Base-by-base conservation (phyloP, 306 rosid species). In the Dalbergia cochinchinensis region DNA sequence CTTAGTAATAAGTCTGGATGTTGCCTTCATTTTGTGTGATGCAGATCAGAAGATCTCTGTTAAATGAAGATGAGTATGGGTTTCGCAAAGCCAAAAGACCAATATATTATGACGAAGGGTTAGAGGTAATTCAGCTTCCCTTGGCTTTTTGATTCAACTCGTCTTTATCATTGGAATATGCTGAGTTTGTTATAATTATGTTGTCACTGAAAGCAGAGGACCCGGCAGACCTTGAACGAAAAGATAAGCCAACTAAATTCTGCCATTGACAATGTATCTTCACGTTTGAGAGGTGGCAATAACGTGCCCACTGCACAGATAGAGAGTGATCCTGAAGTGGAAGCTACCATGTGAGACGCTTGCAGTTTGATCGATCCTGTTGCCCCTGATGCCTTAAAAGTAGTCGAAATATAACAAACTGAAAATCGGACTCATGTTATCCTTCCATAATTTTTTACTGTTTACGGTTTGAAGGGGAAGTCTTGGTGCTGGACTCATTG, bases 181-280 rank as follows among this genome's bases (percentile, higher is more conserved):
- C 58, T 22, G 41, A 39, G 59, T 57, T 33, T 55, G 51, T 59
- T 81, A 60, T 18, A 62, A 58, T 59, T 39, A 15, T 58, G 70
- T 15, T 41, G 11, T 80, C 82, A 71, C 45, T 79, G 78, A 67
- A 86, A 84, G 64, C 94, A 93, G 99, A 86, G 87, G 78, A 90
- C 98, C 42, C 87, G 94, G 71, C 86, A 86, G 90, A 90, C 92
- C 69, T 84, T 95, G 84, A 93, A 90, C 77, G 94, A 85, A 68
- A 95, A 95, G 83, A 93, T 95, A 78, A 26, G 94, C 74, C 99
- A 93, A 83, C 92, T 95, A 76, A 91, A 91, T 76, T 91, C 98
- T 9, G 98, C 99, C 82, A 95, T 95, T 69, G 99, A 95, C 84
- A 93, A 95, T 39, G 94, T 95, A 65, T 92, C 96, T 80, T 93